These are phyloP conservation scores for Chrysosphaeria jannelii DNA, from an alignment of 2,329 filamentous ascomycete species.

Conservation along the genomic window DNA sequence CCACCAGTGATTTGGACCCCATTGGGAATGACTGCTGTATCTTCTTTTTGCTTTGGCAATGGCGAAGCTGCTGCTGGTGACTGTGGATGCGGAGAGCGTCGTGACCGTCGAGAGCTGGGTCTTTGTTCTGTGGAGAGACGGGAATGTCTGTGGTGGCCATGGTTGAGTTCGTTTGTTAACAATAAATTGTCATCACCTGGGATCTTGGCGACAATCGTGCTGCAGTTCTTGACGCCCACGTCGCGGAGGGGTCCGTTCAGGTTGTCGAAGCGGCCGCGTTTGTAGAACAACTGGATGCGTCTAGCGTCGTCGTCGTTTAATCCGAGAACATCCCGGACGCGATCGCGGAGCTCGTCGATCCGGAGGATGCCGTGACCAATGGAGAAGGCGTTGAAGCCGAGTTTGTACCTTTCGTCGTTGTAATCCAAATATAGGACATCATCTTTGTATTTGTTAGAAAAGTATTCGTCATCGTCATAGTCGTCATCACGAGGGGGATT, in stretches of 20 bases:
- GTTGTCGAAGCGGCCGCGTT: constrained; percentile 40
- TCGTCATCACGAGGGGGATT: constrained; percentile 2
- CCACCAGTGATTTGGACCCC: too few species aligned
- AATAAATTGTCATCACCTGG: too few species aligned
- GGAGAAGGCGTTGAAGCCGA: constrained; percentile 44
- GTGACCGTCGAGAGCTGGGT: constrained; percentile 6
- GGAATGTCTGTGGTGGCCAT: constrained; percentile 7
- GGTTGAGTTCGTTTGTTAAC: too few species aligned
- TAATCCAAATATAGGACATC: constrained; percentile 43
- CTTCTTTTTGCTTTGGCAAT: too few species aligned
- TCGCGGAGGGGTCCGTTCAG: constrained; percentile 22
- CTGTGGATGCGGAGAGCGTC: neutral
- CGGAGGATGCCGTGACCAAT: constrained; percentile 44
- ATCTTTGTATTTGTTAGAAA: constrained; percentile 22
- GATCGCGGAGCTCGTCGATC: constrained; percentile 33
- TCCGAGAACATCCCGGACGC: constrained; percentile 35
- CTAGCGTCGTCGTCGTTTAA: constrained; percentile 20
- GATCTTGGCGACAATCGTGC: constrained; percentile 27
- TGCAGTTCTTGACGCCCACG: constrained; percentile 29
- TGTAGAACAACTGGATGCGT: constrained; percentile 39
- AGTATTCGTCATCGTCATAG: constrained; percentile 4
- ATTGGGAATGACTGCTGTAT: constrained; percentile 13
- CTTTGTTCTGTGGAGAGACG: constrained; percentile 4
- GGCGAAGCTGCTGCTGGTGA: neutral
- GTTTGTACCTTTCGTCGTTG: constrained; percentile 31